Evolutionary conservation across 306 rosid genomes (phyloP).

Genomic region (Corylus americana): DNA sequence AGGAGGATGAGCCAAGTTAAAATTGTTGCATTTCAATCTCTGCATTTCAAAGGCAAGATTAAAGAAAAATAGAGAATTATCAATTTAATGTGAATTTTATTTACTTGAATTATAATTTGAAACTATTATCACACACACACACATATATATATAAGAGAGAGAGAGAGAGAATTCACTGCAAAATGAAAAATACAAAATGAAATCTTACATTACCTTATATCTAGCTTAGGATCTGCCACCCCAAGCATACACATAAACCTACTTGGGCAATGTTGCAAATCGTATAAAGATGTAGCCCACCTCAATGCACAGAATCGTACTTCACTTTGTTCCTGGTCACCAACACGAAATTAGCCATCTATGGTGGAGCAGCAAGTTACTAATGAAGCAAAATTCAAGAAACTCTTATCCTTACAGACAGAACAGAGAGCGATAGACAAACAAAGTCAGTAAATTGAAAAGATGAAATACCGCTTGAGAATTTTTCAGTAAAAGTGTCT

Average conservation of each 20-base stretch:
- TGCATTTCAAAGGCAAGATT: background rate
- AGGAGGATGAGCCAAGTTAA: background rate
- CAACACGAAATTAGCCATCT: slow-evolving; percentile 27
- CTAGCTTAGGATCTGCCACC: slow-evolving; percentile 81
- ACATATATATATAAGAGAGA: background rate
- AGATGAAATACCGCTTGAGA: slow-evolving; percentile 64
- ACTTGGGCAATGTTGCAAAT: slow-evolving; percentile 84
- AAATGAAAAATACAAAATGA: background rate
- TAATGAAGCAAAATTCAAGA: slow-evolving; percentile 3
- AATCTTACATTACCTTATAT: slow-evolving; percentile 65
- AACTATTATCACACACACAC: background rate
- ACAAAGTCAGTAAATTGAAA: slow-evolving; percentile 12
- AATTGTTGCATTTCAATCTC: background rate
- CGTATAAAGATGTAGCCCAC: slow-evolving; percentile 89
- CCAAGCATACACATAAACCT: slow-evolving; percentile 89
- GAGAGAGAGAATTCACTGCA: background rate
- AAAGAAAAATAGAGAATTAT: background rate
- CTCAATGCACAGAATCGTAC: slow-evolving; percentile 82
- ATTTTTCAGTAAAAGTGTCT: slow-evolving; percentile 65
- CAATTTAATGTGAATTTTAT: background rate
- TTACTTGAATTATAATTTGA: background rate
- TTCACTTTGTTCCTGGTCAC: slow-evolving; percentile 86
- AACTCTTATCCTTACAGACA: background rate
- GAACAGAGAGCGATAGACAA: slow-evolving; percentile 8
- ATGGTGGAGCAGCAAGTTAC: slow-evolving; percentile 4